Conservation (phyloP, 2,329 filamentous ascomycete genomes). For the Botrytis medusae region DNA sequence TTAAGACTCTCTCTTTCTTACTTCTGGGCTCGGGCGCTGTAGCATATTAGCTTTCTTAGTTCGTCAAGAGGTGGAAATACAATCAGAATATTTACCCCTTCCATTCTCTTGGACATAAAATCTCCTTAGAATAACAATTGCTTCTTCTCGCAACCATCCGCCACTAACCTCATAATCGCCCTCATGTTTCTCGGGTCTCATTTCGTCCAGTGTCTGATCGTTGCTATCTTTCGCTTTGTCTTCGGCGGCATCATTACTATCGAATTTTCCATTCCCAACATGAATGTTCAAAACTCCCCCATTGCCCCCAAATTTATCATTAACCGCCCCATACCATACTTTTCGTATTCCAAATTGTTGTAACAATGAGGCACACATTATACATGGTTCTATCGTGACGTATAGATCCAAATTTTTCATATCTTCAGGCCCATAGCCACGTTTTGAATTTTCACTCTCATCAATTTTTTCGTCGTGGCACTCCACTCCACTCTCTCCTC, state of each 20-base stretch:
- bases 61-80: background rate
- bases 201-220: background rate
- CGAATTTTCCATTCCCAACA: constrained; percentile 29
- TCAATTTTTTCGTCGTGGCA: background rate
- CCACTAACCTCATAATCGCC: constrained; percentile 78
- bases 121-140: constrained; percentile 84
- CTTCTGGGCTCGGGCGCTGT: constrained; percentile 39
- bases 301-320: constrained; percentile 95
- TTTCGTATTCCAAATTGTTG: constrained; percentile 83
- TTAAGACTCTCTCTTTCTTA: constrained; percentile 39
- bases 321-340: constrained; percentile 93
- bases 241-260: constrained; percentile 14
- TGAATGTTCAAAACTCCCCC: constrained; percentile 91
- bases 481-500: background rate
- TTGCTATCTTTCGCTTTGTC: constrained; percentile 69
- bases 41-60: constrained; percentile 17
- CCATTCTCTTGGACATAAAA: constrained; percentile 99
- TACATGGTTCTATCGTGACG: constrained; percentile 96
- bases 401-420: constrained; percentile 77
- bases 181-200: constrained; percentile 58
- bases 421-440: constrained; percentile 55
- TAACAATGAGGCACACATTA: constrained; percentile 95
- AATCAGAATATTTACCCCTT: constrained; percentile 61
- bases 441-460: constrained; percentile 45
- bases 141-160: constrained; percentile 78